phyloP scores from a whole-genome alignment of 345 rosid species.

The Melaleuca alternifolia region DNA sequence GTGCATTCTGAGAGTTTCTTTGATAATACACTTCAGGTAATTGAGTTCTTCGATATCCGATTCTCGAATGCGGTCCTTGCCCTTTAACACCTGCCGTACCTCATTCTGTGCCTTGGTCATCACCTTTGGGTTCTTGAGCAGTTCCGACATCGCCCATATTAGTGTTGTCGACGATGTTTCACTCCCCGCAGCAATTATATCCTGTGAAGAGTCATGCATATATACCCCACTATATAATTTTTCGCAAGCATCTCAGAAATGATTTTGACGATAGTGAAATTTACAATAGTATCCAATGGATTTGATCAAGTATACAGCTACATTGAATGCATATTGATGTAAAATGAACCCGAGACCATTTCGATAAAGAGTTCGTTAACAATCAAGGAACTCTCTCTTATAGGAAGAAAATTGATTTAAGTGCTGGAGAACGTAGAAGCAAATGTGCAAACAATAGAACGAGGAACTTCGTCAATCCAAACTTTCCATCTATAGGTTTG shows the following conservation, averaged over 20 bases:
- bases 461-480: too few species aligned
- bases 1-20: constrained; percentile 20
- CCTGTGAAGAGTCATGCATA: background rate
- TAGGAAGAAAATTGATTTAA: too few species aligned
- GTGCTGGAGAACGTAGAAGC: too few species aligned
- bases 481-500: too few species aligned
- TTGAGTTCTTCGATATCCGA: background rate
- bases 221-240: background rate
- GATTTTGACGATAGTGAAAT: background rate
- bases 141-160: constrained; percentile 21
- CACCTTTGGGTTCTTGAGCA: constrained; percentile 6
- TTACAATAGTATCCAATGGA: background rate
- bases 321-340: background rate
- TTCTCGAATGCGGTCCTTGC: background rate
- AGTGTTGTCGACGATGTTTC: background rate
- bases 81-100: background rate
- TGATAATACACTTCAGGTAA: constrained; percentile 10
- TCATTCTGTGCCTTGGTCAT: constrained; percentile 17
- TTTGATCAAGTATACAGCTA: background rate
- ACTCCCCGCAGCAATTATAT: constrained; percentile 1
- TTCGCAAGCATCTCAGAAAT: background rate
- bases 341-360: background rate
- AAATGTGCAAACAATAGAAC: too few species aligned
- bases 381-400: too few species aligned
- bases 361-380: background rate